phyloP scores from a whole-genome alignment of 73 alveolate genomes.

The Uronychia binucleata region DNA sequence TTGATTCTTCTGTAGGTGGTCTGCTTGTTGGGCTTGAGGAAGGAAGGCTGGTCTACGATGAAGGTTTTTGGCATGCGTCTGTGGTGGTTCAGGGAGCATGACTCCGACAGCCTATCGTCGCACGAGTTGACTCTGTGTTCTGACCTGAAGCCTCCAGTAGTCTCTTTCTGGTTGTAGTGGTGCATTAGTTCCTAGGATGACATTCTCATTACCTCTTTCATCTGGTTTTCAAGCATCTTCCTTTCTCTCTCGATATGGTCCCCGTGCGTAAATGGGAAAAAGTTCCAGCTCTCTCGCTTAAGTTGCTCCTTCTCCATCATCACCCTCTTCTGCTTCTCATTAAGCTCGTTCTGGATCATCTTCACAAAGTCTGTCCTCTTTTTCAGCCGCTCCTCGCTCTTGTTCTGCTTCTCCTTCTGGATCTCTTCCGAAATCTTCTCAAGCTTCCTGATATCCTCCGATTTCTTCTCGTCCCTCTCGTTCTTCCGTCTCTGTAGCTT shows the following conservation, averaged over 20 bases:
- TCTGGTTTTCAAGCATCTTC: not conserved
- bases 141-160: not conserved
- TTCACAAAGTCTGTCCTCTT: not conserved
- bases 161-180: not conserved
- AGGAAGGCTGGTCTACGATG: slow-evolving; percentile 33
- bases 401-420: not conserved
- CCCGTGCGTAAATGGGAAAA: not conserved
- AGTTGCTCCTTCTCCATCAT: not conserved
- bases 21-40: slow-evolving; percentile 47
- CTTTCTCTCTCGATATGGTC: not conserved
- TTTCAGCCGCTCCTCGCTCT: not conserved
- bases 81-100: not conserved
- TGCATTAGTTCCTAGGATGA: not conserved
- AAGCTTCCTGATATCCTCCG: not conserved
- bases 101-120: not conserved
- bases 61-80: not conserved
- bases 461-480: not conserved
- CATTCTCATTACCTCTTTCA: not conserved
- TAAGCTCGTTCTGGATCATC: not conserved
- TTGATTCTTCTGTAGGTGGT: slow-evolving; percentile 49
- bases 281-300: not conserved
- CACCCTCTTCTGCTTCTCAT: not conserved
- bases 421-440: not conserved
- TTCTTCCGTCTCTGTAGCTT: not conserved
- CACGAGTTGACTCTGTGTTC: not conserved